A percentile compares a stretch with the other conserved stretches of the same genome.
phyloP scores from a whole-genome alignment of 495 filamentous ascomycete genomes.

The Penicillium longicatenatum region DNA sequence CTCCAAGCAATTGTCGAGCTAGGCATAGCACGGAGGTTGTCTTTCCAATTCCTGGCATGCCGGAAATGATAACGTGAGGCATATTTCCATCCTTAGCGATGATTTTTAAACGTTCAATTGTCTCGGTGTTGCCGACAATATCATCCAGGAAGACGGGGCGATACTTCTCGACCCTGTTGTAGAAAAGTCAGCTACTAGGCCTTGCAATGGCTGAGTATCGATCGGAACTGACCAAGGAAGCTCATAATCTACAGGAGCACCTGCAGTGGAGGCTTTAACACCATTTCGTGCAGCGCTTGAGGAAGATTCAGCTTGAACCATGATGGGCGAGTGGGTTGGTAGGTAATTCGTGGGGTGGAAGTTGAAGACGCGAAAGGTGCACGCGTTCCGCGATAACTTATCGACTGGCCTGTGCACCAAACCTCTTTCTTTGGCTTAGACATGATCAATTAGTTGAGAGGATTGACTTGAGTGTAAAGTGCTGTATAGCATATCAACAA shows the following conservation, averaged over 20 bases:
- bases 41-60: conserved; percentile 99
- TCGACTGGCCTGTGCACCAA: conserved; percentile 16
- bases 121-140: conserved; percentile 96
- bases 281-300: conserved; percentile 69
- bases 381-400: conserved; percentile 26
- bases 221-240: conserved; percentile 92
- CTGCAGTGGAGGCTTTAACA: conserved; percentile 62
- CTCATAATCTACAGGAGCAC: conserved; percentile 70
- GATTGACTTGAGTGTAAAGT: too few relatives aligned
- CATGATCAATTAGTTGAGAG: too few relatives aligned
- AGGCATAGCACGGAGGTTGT: conserved; percentile 95
- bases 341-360: conserved; percentile 5
- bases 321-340: conserved; percentile 18
- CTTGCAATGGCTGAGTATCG: too few relatives aligned
- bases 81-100: conserved; percentile 99
- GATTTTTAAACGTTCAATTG: conserved; percentile 95
- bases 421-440: background rate
- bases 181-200: conserved; percentile 15
- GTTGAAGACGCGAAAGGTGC: conserved; percentile 33
- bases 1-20: conserved; percentile 86
- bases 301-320: conserved; percentile 73
- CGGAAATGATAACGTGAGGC: conserved; percentile 98
- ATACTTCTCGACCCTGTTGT: conserved; percentile 94
- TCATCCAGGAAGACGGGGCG: conserved; percentile 92
- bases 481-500: too few relatives aligned